A percentile compares a stretch with the other conserved stretches of the same genome.
phyloP scores from a whole-genome alignment of 805 yeast species.

The Kuraishia floccosa region DNA sequence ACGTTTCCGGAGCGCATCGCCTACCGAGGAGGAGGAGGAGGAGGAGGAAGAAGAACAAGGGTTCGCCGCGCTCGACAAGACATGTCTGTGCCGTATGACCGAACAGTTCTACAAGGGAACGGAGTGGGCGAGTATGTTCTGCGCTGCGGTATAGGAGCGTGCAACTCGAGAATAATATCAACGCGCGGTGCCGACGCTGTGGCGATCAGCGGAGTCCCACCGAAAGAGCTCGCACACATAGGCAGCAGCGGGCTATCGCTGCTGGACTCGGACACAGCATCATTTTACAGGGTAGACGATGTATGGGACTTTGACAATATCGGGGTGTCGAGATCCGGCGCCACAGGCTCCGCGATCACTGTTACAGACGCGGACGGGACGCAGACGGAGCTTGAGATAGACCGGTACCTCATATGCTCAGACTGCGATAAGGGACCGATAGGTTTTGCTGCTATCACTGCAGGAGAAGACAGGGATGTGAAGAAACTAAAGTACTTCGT shows the following conservation, averaged over 20 bases:
- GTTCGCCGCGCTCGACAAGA: too few species aligned
- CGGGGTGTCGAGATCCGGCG: slow-evolving; percentile 47
- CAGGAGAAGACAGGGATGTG: slow-evolving; percentile 10
- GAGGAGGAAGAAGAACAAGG: too few species aligned
- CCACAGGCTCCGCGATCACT: slow-evolving; percentile 3
- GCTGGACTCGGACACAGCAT: not conserved
- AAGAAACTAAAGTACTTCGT: not conserved
- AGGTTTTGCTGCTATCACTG: slow-evolving; percentile 46
- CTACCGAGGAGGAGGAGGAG: too few species aligned
- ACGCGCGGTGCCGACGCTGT: not conserved
- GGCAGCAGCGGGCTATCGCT: not conserved
- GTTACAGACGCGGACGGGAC: slow-evolving; percentile 9
- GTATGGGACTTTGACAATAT: slow-evolving; percentile 77
- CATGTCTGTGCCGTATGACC: too few species aligned
- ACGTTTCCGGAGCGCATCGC: too few species aligned
- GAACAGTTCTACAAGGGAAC: too few species aligned
- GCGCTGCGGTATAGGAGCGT: too few species aligned
- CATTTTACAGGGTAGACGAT: slow-evolving; percentile 36
- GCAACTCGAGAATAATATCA: not conserved
- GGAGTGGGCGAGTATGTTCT: too few species aligned
- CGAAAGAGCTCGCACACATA: not conserved
- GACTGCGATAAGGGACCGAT: slow-evolving; percentile 74
- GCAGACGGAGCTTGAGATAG: slow-evolving; percentile 21
- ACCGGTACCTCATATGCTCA: slow-evolving; percentile 53
- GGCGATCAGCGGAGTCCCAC: not conserved